Evolutionary conservation across 2,329 filamentous ascomycete genomes (phyloP), one percentile per base, ranked within the genome.

Genomic region (Epichloe festucae): DNA sequence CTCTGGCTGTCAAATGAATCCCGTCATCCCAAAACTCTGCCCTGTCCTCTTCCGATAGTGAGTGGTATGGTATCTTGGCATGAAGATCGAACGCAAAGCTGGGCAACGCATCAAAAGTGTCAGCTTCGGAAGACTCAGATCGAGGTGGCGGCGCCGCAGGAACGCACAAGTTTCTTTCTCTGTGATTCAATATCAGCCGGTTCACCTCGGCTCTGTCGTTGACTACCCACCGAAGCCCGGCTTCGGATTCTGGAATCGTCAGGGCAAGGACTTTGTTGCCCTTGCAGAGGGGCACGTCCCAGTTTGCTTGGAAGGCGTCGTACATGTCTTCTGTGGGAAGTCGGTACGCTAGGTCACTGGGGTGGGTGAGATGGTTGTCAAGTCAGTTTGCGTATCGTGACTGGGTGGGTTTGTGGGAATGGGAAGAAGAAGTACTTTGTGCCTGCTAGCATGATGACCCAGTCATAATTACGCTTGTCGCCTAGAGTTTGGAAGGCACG

Each of bases 381-480:
- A 2, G 48, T 51, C 12, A 51, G 31, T 23, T 11, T 23, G 35
- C 14, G 10, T 17, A 21, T 10, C 11, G n/a, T 14, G 23, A 23
- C 3, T 4, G 17, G 27, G 38, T 31, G 8, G 36, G 17, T 7
- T 27, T 14, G 15, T 14, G 27, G 7, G 40, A 6, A 41, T 23
- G 11, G 12, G 7, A 10, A 3, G 15, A 40, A 40, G 21, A 27
- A 31, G 49, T 65, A 76, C 69, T 85, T 85, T 47, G 81, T 84
- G 2, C 81, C 82, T 8, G 78, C 81, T 2, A 85, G 71, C 4
- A 84, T 64, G 35, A 85, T 73, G 14, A 77, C 73, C 78, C 80
- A 85, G 67, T 84, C 77, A 56, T 70, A 81, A 1, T 55, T 52
- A 4, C 55, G 54, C 34, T 53, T 55, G n/a, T 57, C 47, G 51